Percentiles rank a stretch among this genome's conserved stretches.
phyloP scores from a whole-genome alignment of 176 grass and related monocot genomes.

The Triticum dicoccoides region DNA sequence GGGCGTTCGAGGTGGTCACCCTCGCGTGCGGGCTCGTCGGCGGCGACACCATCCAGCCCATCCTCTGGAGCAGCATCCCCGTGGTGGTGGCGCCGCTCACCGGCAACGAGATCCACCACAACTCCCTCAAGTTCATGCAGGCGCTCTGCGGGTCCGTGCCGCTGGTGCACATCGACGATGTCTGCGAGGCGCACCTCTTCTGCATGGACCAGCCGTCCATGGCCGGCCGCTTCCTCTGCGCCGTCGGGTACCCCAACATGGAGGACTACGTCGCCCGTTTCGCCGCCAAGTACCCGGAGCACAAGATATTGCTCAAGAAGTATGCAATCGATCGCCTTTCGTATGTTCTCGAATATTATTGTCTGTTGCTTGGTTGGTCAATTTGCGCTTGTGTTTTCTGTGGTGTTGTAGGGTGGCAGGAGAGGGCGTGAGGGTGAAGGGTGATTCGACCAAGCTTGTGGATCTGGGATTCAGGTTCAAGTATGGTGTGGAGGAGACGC shows the following conservation, averaged over 20 bases:
- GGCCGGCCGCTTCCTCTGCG: slow-evolving; percentile 62
- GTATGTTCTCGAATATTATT: not conserved
- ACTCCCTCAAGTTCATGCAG: slow-evolving; percentile 46
- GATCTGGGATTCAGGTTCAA: slow-evolving; percentile 63
- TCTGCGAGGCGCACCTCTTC: slow-evolving; percentile 64
- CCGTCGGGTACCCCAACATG: slow-evolving; percentile 36
- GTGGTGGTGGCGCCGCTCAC: slow-evolving; percentile 45
- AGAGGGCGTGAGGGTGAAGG: slow-evolving; percentile 24
- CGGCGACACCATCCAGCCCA: slow-evolving; percentile 49
- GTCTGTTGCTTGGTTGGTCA: fast-evolving
- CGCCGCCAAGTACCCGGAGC: slow-evolving; percentile 27
- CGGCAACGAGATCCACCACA: not conserved
- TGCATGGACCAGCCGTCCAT: slow-evolving; percentile 54
- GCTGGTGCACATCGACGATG: slow-evolving; percentile 62
- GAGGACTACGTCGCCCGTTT: slow-evolving; percentile 37
- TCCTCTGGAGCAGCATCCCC: slow-evolving; percentile 2
- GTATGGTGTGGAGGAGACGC: slow-evolving; percentile 48
- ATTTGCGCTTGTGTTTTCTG: not conserved
- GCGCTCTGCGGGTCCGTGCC: slow-evolving; percentile 56
- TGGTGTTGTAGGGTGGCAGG: slow-evolving; percentile 38
- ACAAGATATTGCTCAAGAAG: slow-evolving; percentile 46
- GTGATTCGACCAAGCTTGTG: slow-evolving; percentile 42
- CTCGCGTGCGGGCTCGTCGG: slow-evolving; percentile 41
- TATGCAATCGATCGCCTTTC: not conserved
- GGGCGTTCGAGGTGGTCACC: slow-evolving; percentile 40